Conservation (phyloP, 2,329 filamentous ascomycete species). For the Pseudocercospora pini-densiflorae region DNA sequence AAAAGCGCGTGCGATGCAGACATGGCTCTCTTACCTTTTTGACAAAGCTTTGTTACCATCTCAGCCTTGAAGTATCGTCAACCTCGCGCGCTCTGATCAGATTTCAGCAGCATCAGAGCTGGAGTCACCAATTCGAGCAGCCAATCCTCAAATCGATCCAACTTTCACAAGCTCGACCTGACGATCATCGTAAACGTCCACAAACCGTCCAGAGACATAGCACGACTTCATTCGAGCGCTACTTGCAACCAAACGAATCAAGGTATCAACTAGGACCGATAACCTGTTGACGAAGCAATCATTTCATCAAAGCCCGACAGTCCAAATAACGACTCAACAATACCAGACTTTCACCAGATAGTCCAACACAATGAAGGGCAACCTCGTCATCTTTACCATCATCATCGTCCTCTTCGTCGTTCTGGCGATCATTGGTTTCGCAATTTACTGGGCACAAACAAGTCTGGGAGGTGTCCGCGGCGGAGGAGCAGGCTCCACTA, state of each 20-base stretch:
- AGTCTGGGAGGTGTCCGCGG: slow-evolving; percentile 35
- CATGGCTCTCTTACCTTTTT: not conserved
- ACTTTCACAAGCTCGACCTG: not conserved
- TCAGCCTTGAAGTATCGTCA: not conserved
- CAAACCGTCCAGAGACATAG: not conserved
- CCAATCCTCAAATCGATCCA: not conserved
- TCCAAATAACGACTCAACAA: not conserved
- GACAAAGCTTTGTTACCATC: not conserved
- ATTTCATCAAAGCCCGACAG: not conserved
- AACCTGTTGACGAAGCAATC: not conserved
- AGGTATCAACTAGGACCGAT: not conserved
- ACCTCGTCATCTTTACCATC: slow-evolving; percentile 58
- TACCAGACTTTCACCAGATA: not conserved
- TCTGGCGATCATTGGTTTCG: slow-evolving; percentile 54
- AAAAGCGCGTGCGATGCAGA: slow-evolving; percentile 1
- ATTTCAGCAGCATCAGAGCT: not conserved
- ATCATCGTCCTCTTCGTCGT: slow-evolving; percentile 58
- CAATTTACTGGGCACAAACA: slow-evolving; percentile 55
- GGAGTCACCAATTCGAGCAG: not conserved
- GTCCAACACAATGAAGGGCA: slow-evolving; percentile 52
- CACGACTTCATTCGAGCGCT: not conserved
- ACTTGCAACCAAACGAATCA: not conserved
- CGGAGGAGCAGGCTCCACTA: slow-evolving; percentile 33
- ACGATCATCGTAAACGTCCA: not conserved
- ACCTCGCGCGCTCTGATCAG: not conserved